Percentiles rank a stretch among this genome's conserved stretches.
These are phyloP conservation scores for Chrysoporthe deuterocubensis DNA, from an alignment of 2,329 filamentous ascomycete species.

Conservation along the genomic window DNA sequence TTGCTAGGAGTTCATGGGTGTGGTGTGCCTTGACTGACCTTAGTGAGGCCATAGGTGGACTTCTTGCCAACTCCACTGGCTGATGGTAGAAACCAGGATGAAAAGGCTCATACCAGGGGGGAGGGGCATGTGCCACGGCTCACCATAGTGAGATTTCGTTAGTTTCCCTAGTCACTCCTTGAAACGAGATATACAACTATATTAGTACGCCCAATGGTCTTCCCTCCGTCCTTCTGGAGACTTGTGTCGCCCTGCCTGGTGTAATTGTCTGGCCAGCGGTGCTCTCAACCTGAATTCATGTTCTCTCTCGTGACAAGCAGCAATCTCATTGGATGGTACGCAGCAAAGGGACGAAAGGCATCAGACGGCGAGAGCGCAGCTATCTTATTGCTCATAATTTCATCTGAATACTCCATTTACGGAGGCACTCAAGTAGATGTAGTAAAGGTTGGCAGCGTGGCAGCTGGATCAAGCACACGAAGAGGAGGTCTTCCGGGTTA, in stretches of 20 bases:
- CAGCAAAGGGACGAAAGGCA: not conserved
- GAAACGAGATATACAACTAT: no score
- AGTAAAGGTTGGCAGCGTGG: not conserved
- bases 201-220: no score
- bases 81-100: no score
- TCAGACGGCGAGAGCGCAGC: not conserved
- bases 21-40: not conserved
- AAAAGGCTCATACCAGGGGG: no score
- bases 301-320: not conserved
- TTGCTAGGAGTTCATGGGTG: not conserved
- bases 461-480: not conserved
- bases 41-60: not conserved
- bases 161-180: no score
- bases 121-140: no score
- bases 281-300: not conserved
- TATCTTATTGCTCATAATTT: not conserved
- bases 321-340: not conserved
- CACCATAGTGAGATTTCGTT: not conserved
- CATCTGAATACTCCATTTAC: not conserved
- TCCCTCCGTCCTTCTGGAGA: no score
- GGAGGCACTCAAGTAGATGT: not conserved
- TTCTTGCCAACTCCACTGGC: no score
- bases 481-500: not conserved
- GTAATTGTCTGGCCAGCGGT: no score
- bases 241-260: no score